Evolutionary conservation across 768 basidiomycete genomes (phyloP).

Genomic region (Leucosporidium creatinivorum): DNA sequence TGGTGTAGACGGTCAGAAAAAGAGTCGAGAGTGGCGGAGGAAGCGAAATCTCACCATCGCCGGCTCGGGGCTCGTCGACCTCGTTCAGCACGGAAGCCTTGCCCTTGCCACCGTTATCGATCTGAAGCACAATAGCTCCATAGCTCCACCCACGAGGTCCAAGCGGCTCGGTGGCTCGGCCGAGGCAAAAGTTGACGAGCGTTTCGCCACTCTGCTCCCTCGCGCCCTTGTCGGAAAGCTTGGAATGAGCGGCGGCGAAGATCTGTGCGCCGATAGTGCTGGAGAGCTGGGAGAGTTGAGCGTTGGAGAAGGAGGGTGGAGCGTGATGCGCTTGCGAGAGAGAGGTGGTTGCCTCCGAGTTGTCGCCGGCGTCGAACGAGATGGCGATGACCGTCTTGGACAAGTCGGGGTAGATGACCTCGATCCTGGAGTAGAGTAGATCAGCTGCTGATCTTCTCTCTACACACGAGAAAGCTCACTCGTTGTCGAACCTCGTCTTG

Average conservation of each 20-base stretch:
- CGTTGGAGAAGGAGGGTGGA: constrained; percentile 1
- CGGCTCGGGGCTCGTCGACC: constrained; percentile 22
- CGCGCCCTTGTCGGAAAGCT: constrained; percentile 9
- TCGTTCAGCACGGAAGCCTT: not conserved
- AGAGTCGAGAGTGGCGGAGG: not conserved
- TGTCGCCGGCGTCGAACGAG: constrained; percentile 15
- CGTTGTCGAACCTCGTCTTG: constrained; percentile 2
- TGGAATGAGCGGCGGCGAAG: constrained; percentile 27
- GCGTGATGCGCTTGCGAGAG: constrained; percentile 17
- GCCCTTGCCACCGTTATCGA: constrained; percentile 20
- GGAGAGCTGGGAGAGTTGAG: constrained; percentile 1
- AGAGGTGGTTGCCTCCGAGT: constrained; percentile 13
- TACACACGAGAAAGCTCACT: not conserved
- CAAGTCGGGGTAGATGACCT: constrained; percentile 18
- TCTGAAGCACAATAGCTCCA: constrained; percentile 14
- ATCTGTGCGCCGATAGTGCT: constrained; percentile 28
- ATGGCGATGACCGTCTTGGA: constrained; percentile 15
- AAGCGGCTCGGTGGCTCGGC: constrained; percentile 11
- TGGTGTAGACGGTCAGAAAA: not conserved
- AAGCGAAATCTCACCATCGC: constrained; percentile 24
- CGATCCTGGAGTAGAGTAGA: no score
- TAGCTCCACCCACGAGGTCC: constrained; percentile 4
- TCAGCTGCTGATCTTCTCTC: no score
- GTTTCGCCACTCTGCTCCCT: constrained; percentile 5
- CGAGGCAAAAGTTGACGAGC: constrained; percentile 18